Base-by-base conservation (phyloP, 2,329 filamentous ascomycete genomes). In the Blumeriella jaapii region DNA sequence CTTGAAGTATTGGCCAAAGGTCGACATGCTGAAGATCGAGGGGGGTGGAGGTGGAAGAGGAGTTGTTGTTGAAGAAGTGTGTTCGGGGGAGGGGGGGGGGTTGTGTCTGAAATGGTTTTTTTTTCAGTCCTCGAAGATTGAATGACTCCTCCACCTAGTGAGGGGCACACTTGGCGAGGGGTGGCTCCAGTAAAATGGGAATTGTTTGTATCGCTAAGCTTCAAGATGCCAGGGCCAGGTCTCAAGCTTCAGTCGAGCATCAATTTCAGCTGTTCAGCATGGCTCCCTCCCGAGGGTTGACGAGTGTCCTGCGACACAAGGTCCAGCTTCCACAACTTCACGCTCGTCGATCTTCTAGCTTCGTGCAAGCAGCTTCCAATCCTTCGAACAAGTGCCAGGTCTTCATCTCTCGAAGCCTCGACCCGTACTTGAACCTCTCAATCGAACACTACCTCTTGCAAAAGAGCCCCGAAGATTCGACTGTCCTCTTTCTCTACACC, bases 391-490 rank as follows among this genome's bases (percentile, higher is more conserved):
- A 62, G 59, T 44, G 68, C 11, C 81, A 89, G 46, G 68, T 87
- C 48, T 86, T 85, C 61, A 64, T 75, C 41, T 87, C 82, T 8
- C 62, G 61, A 41, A 81, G 74, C 36, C 63, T 61, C 32, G 73
- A 93, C 54, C 86, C 91, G 4, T 89, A 81, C 57, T 64, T 93
- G 50, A 98, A 98, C 60, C 82, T 98, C 39, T 86, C 87, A 19
- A 79, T 95, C 51, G 91, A 98, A 63, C 85, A 96, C 57, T 79
- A 83, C 57, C 76, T 98, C 18, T 72, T 96, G 6, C 75, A 83
- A 50, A 74, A 75, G 36, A 78, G 80, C 0, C 71, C 78, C 2
- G 65, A 74, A 5, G 71, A 81, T 41, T 85, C 85, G 9, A 79
- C 72, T 10, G 61, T 96, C 32, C 71, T 96, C 2, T 82, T 96